A percentile compares a stretch with the other conserved stretches of the same genome.
These are phyloP conservation scores for Bipolaris oryzae DNA, from an alignment of 2,329 filamentous ascomycete species.

Conservation along the genomic window DNA sequence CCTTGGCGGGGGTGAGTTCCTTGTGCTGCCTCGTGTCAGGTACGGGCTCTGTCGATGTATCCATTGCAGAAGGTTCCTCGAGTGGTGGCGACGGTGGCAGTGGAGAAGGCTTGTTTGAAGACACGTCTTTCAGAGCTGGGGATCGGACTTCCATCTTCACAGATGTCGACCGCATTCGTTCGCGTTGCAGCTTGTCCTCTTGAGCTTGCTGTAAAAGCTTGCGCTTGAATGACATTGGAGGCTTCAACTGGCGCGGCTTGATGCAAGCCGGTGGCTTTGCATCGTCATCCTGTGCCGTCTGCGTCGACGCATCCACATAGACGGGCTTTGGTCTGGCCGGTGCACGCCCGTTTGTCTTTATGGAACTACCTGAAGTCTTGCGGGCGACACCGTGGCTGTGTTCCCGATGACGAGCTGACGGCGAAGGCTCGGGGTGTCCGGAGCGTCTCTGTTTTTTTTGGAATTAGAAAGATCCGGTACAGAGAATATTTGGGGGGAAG, in stretches of 20 bases:
- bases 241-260: constrained; percentile 33
- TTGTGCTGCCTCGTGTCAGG: constrained; percentile 25
- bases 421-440: constrained; percentile 45
- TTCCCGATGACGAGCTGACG: constrained; percentile 43
- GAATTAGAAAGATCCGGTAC: constrained; percentile 29
- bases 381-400: constrained; percentile 44
- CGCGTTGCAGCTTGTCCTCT: constrained; percentile 46
- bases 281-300: constrained; percentile 36
- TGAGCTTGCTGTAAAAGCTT: constrained; percentile 47
- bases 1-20: constrained; percentile 34
- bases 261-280: constrained; percentile 14
- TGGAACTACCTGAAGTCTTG: constrained; percentile 47
- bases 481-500: too few relatives aligned
- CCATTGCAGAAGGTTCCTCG: constrained; percentile 36
- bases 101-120: constrained; percentile 41
- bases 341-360: constrained; percentile 46
- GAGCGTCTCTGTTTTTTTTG: constrained; percentile 44
- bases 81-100: constrained; percentile 31
- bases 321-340: constrained; percentile 39
- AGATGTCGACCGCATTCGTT: constrained; percentile 45
- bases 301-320: constrained; percentile 43
- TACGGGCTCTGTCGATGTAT: constrained; percentile 30
- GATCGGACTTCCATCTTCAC: constrained; percentile 44
- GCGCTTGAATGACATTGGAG: constrained; percentile 45
- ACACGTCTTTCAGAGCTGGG: constrained; percentile 42